Percentiles rank a stretch among this genome's conserved stretches.
These are phyloP conservation scores for Desmodesmus armatus DNA, from an alignment of 139 green algal genomes.

Conservation along the genomic window DNA sequence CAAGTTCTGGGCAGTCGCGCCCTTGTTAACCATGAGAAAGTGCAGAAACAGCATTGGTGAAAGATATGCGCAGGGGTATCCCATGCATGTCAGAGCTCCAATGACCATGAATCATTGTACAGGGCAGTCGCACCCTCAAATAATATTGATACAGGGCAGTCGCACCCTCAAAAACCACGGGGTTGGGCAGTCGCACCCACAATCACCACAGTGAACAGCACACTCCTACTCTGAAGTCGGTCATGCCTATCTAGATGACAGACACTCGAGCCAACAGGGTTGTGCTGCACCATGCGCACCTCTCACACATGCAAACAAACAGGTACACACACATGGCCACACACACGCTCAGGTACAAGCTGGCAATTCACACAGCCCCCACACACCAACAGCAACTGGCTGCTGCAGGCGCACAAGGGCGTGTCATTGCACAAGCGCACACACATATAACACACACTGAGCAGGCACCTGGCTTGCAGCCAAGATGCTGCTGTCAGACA, in stretches of 20 bases:
- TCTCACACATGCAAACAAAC: not conserved
- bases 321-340: not conserved
- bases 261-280: not conserved
- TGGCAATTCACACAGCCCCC: not conserved
- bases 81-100: not conserved
- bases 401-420: not conserved
- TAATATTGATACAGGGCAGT: not conserved
- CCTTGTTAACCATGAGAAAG: not conserved
- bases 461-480: not conserved
- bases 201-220: not conserved
- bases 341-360: not conserved
- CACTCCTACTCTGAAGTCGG: not conserved
- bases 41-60: not conserved
- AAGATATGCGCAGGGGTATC: not conserved
- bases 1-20: slow-evolving; percentile 35
- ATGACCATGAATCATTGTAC: not conserved
- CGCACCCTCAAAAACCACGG: not conserved
- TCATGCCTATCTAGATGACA: not conserved
- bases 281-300: not conserved
- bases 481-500: too few species aligned
- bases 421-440: not conserved
- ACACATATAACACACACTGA: not conserved
- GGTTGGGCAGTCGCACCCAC: slow-evolving; percentile 30
- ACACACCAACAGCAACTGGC: not conserved
- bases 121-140: slow-evolving; percentile 34